Evolutionary conservation across 192 early-diverging fungal species (phyloP).

Genomic region (Podila verticillata): DNA sequence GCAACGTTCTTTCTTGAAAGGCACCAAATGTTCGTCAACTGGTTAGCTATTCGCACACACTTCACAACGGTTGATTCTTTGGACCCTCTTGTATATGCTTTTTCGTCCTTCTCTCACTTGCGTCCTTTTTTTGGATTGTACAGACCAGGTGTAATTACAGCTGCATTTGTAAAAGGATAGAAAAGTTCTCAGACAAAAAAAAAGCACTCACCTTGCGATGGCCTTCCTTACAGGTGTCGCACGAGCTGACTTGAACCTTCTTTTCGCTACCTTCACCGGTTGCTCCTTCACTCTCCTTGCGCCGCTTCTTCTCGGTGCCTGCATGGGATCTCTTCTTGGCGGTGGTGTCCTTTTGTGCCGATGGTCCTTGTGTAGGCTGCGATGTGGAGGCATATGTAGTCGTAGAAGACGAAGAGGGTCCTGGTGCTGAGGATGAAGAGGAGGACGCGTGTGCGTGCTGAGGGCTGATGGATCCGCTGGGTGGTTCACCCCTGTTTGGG

Average conservation of each 20-base stretch:
- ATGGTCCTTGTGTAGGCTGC: neutral
- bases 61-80: no score
- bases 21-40: no score
- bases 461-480: neutral
- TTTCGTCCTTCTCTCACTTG: no score
- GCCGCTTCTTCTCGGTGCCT: conserved; percentile 15
- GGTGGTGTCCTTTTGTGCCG: neutral
- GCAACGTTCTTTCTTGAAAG: no score
- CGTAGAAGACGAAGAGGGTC: neutral
- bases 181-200: neutral
- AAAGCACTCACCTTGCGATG: conserved; percentile 44
- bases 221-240: conserved; percentile 39
- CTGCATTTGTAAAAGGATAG: neutral
- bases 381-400: neutral
- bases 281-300: neutral
- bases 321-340: conserved; percentile 27
- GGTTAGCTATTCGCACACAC: no score
- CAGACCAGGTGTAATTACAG: no score
- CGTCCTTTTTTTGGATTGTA: neutral
- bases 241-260: conserved; percentile 46
- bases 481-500: neutral
- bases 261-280: conserved; percentile 15
- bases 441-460: neutral
- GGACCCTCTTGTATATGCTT: no score
- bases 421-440: neutral